phyloP scores from a whole-genome alignment of 1,284 basidiomycete species.

The Meira miltonrushii region DNA sequence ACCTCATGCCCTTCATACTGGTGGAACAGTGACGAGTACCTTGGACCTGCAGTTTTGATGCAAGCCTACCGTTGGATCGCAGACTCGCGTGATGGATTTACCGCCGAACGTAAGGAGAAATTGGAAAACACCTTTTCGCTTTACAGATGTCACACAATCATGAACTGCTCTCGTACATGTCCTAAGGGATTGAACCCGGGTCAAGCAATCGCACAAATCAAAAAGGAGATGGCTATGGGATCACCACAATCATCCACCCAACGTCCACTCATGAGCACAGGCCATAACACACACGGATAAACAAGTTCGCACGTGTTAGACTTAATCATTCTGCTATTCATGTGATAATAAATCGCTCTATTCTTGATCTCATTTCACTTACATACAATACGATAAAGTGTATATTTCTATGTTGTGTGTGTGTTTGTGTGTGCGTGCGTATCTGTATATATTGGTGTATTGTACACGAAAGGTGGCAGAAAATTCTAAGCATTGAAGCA shows the following conservation, averaged over 20 bases:
- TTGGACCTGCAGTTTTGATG: slow-evolving; percentile 94
- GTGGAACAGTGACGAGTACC: slow-evolving; percentile 99
- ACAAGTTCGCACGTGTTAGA: neutral
- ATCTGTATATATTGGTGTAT: too few species aligned
- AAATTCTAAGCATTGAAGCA: too few species aligned
- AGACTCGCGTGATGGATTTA: slow-evolving; percentile 82
- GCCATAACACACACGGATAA: slow-evolving; percentile 4
- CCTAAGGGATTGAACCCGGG: slow-evolving; percentile 81
- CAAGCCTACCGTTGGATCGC: slow-evolving; percentile 83
- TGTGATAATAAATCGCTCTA: too few species aligned
- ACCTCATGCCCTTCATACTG: slow-evolving; percentile 88
- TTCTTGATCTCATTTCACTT: too few species aligned
- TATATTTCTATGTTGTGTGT: too few species aligned
- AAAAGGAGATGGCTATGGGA: slow-evolving; percentile 50
- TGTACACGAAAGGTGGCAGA: too few species aligned
- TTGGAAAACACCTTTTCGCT: slow-evolving; percentile 92
- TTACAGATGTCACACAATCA: slow-evolving; percentile 75
- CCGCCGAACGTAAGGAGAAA: slow-evolving; percentile 77
- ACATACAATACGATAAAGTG: too few species aligned
- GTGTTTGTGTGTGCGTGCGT: too few species aligned
- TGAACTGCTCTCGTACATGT: slow-evolving; percentile 91
- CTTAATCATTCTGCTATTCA: too few species aligned
- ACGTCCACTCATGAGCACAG: slow-evolving; percentile 32
- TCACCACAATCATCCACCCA: slow-evolving; percentile 29
- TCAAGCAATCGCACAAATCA: slow-evolving; percentile 50